These are phyloP conservation scores for Musa troglodytarum DNA, from an alignment of 176 grass and related monocot genomes.

Conservation along the genomic window DNA sequence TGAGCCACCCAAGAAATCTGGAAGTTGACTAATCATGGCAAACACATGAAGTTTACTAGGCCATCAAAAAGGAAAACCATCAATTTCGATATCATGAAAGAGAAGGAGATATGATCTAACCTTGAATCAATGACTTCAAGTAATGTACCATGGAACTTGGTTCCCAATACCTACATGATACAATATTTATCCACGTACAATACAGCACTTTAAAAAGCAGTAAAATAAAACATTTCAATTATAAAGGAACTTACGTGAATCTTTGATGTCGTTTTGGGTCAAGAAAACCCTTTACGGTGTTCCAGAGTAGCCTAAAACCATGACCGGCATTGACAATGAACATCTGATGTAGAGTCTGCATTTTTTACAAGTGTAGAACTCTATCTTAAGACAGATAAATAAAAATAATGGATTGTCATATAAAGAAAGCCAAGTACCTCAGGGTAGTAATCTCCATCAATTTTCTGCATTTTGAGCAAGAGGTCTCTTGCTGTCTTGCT, in stretches of 20 bases:
- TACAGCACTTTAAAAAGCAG: not conserved
- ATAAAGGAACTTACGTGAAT: conserved; percentile 54
- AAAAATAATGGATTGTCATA: not conserved
- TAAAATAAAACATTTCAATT: conserved; percentile 16
- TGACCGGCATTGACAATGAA: conserved; percentile 87
- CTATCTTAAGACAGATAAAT: not conserved
- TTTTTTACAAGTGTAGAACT: conserved; percentile 9
- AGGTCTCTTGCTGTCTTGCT: conserved; percentile 21
- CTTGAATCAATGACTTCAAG: conserved; percentile 86
- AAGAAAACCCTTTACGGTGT: conserved; percentile 90
- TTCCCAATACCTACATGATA: conserved; percentile 65
- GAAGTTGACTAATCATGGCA: conserved; percentile 60
- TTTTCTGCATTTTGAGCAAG: conserved; percentile 21
- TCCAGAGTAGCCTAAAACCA: conserved; percentile 96
- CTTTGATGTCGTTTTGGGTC: conserved; percentile 82
- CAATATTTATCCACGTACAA: conserved; percentile 1
- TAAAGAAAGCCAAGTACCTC: conserved; percentile 40
- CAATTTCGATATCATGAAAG: not conserved
- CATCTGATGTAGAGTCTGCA: conserved; percentile 92
- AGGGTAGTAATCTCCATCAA: conserved; percentile 34
- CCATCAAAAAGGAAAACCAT: not conserved
- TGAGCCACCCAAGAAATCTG: conserved; percentile 83
- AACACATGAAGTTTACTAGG: conserved; percentile 6
- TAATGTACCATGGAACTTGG: conserved; percentile 76
- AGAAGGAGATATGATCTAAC: conserved; percentile 3